Base-by-base conservation (phyloP, 805 yeast species). In the Monosporozyma aquatica region DNA sequence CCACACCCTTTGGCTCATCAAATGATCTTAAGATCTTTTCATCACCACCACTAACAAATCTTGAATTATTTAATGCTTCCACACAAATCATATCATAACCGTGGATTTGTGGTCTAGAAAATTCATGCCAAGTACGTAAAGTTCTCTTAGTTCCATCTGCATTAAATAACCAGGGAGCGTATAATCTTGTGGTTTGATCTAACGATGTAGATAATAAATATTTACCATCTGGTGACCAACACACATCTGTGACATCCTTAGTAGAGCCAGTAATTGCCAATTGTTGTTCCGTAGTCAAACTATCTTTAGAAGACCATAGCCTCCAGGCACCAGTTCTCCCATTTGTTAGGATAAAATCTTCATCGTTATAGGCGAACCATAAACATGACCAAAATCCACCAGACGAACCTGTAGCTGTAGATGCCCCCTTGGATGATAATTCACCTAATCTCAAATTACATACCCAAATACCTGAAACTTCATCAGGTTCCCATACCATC, bases 51-150 rank as follows among this genome's bases (percentile, higher is more conserved):
- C 95, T 85, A 3, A 89, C 83, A 65, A 85, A 90, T 48, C 74
- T 67, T 1, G 82, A 69, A 39, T 69, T 63, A 14, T 74, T 63
- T 11, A 92, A 61, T 10, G 82, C 70, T 29, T 79, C 76, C 6
- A 84, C 68, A 50, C 95, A 79, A 29, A 85, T 72, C 97, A 92
- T 87, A 57, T 92, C 97, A 58, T 87, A 92, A 7, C 99, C 99
- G 61, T 92, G 99, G 48, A 92, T 92, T 62, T 92, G 99, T 0
- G 98, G 97, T 52, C 99, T 75, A 1, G 96, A 86, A 61, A 92
- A 81, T 61, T 92, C 99, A 57, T 81, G 82, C 95, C 96, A 87
- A 1, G 80, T 68, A 6, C 50, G 45, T 2, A 36, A 39, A 0
- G 50, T 43, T 37, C 70, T 61, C 14, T 42, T 43, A 17, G 55